These are phyloP conservation scores for Steccherinum ochraceum DNA, from an alignment of 768 basidiomycete genomes.

Conservation along the genomic window DNA sequence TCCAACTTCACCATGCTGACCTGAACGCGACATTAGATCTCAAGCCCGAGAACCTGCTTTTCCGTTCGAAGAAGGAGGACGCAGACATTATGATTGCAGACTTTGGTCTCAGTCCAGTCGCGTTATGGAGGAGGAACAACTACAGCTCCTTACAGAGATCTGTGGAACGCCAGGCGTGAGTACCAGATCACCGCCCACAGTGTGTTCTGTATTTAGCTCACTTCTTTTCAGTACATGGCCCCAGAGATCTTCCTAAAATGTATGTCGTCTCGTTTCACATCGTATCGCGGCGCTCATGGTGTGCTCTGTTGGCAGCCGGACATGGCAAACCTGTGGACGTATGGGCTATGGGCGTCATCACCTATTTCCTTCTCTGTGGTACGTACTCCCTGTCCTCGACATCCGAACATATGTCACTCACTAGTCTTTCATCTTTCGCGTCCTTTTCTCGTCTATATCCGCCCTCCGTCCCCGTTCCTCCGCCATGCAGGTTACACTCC, in stretches of 20 bases:
- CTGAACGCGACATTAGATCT: slow-evolving; percentile 47
- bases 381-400: not conserved
- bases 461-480: no score
- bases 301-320: slow-evolving; percentile 45
- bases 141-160: slow-evolving; percentile 85
- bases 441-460: no score
- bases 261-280: slow-evolving; percentile 27
- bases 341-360: slow-evolving; percentile 98
- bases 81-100: slow-evolving; percentile 97
- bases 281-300: slow-evolving; percentile 1
- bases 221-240: slow-evolving; percentile 67
- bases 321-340: slow-evolving; percentile 94
- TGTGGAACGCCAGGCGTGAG: slow-evolving; percentile 88
- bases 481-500: slow-evolving; percentile 73
- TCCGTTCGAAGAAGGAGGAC: slow-evolving; percentile 83
- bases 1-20: not conserved
- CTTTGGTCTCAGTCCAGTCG: slow-evolving; percentile 88
- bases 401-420: not conserved
- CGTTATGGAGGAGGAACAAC: slow-evolving; percentile 86
- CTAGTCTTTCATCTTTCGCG: no score
- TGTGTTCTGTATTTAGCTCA: not conserved
- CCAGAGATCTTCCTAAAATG: slow-evolving; percentile 94
- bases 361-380: slow-evolving; percentile 89
- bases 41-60: slow-evolving; percentile 97
- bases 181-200: slow-evolving; percentile 2